Evolutionary conservation across 768 basidiomycete genomes (phyloP), one percentile per base, ranked within the genome.

Genomic region (Suillus discolor): DNA sequence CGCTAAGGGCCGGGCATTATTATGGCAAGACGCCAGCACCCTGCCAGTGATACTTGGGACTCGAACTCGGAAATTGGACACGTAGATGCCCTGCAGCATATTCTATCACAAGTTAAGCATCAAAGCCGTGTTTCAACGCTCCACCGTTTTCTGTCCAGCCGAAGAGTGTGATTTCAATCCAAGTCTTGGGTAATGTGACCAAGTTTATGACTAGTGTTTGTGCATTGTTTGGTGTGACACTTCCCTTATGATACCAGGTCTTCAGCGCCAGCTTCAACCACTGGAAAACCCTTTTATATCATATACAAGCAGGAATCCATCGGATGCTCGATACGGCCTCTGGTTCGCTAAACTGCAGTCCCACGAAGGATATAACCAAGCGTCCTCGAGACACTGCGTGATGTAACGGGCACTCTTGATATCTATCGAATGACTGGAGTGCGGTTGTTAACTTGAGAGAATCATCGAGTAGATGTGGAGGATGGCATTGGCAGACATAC

Each of bases 1-100:
- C 7, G 38, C 57, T 39, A 41, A 39, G 23, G 57, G 57, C 18
- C 39, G 39, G 57, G 41, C 57, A 59, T 41, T 41, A 59, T 41
- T 59, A 59, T 59, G 57, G 25, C 57, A 59, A 59, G 57, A 59
- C 39, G 57, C 57, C 57, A 59, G 57, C 57, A 28, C 25, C 39
- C 57, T 41, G 39, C 57, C 57, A 59, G 57, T 18, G 38, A 25
- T 12, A 39, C 25, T 39, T 25, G 57, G 25, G 18, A 59, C 11
- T 59, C 25, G 39, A 59, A 41, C 23, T 41, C 39, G 57, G 16
- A 25, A 41, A 59, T 59, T 59, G 25, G 57, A 59, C 57, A 39
- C 57, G 57, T 59, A 59, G 18, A 59, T 23, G 57, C 57, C 57
- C 57, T 18, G 57, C 2, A 59, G 57, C 57, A 59, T 59, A 28